Percentiles rank a stretch among this genome's conserved stretches.
Evolutionary conservation across 2,329 filamentous ascomycete genomes (phyloP).

Genomic region (Aspergillus pseudoglaucus): DNA sequence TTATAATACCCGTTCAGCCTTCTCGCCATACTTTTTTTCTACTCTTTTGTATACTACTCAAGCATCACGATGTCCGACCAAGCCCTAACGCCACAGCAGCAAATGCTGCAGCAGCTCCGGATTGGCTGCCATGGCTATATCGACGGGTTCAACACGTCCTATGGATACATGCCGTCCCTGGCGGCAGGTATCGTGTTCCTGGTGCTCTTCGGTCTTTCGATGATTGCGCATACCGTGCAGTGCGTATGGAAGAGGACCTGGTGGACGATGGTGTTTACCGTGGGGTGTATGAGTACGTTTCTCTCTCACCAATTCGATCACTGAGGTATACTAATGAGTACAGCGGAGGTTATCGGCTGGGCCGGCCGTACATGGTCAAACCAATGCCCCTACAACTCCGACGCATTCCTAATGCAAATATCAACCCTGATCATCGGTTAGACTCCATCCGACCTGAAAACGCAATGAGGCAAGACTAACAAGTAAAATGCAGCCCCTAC

Average conservation of each 20-base stretch:
- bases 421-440: constrained; percentile 35
- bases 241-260: constrained; percentile 31
- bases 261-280: constrained; percentile 32
- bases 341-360: constrained; percentile 45
- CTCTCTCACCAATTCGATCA: neutral
- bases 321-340: constrained; percentile 4
- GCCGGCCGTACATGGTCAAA: constrained; percentile 44
- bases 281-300: constrained; percentile 31
- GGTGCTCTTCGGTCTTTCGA: constrained; percentile 29
- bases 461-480: no score
- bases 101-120: constrained; percentile 6
- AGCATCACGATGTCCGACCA: neutral
- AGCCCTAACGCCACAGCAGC: constrained; percentile 1
- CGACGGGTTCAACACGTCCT: constrained; percentile 18
- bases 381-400: constrained; percentile 44
- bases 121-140: constrained; percentile 22
- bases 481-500: constrained; percentile 35
- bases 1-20: neutral
- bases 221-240: constrained; percentile 30
- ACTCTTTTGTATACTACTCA: neutral
- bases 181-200: constrained; percentile 29
- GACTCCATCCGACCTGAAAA: no score
- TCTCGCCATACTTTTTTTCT: neutral
- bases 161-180: constrained; percentile 30
- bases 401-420: constrained; percentile 48